Percentiles rank a stretch among this genome's conserved stretches.
phyloP scores from a whole-genome alignment of 371 early-diverging fungal genomes.

The Lichtheimia hyalospora region DNA sequence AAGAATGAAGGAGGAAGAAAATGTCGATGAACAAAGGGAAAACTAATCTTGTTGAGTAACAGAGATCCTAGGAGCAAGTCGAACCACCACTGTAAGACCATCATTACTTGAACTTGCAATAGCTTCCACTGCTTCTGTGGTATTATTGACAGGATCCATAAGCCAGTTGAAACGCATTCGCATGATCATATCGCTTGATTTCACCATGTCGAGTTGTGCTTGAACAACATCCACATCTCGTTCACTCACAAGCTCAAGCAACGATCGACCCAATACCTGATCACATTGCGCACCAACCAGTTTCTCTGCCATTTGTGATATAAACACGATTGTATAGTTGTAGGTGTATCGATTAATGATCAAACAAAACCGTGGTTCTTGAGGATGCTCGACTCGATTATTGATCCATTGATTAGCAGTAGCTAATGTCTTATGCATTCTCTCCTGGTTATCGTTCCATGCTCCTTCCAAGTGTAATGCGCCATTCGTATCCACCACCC shows the following conservation, averaged over 20 bases:
- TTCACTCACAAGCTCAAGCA: slow-evolving; percentile 27
- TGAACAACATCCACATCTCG: slow-evolving; percentile 20
- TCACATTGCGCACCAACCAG: slow-evolving; percentile 23
- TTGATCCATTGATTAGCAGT: slow-evolving; percentile 23
- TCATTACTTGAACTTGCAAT: slow-evolving; percentile 48
- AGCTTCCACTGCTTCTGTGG: slow-evolving; percentile 26
- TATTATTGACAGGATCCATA: slow-evolving; percentile 14
- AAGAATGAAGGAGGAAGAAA: too few species aligned
- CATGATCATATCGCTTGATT: slow-evolving; percentile 27
- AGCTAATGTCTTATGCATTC: slow-evolving; percentile 13
- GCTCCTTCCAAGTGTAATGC: slow-evolving; percentile 26
- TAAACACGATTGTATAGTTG: slow-evolving; percentile 27
- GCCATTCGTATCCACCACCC: slow-evolving; percentile 18
- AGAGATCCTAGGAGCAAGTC: slow-evolving; percentile 16
- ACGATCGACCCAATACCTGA: slow-evolving; percentile 20
- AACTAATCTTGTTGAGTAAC: neutral
- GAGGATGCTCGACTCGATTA: slow-evolving; percentile 12
- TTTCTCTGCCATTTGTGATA: slow-evolving; percentile 16
- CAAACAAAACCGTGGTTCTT: slow-evolving; percentile 31
- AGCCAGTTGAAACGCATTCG: slow-evolving; percentile 46
- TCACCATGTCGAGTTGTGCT: slow-evolving; percentile 27
- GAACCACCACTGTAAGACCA: slow-evolving; percentile 38
- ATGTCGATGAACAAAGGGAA: too few species aligned
- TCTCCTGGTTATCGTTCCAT: slow-evolving; percentile 30
- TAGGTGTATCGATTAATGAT: slow-evolving; percentile 41